A percentile compares a stretch with the other conserved stretches of the same genome.
Evolutionary conservation across 177 flowering plant genomes (phyloP).

Genomic region (Vitis hybrid): DNA sequence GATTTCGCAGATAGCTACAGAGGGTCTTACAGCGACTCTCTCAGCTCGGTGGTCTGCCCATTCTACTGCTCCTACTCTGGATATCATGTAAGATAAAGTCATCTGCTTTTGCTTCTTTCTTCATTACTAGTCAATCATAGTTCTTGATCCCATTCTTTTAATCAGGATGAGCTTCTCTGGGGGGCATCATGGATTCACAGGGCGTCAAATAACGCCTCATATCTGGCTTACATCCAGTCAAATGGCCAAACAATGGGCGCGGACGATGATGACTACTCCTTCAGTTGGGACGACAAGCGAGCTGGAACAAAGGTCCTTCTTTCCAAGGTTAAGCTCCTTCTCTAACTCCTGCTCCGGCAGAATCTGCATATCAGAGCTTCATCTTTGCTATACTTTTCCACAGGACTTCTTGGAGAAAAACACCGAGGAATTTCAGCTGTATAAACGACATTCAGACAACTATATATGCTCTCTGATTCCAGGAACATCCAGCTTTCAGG

Average conservation of each 20-base stretch:
- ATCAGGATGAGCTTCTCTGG: slow-evolving; percentile 94
- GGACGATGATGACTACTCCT: slow-evolving; percentile 75
- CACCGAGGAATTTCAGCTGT: slow-evolving; percentile 50
- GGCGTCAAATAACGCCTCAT: slow-evolving; percentile 60
- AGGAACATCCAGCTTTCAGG: slow-evolving; percentile 66
- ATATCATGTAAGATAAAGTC: slow-evolving; percentile 54
- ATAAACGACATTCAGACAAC: slow-evolving; percentile 84
- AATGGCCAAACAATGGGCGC: slow-evolving; percentile 85
- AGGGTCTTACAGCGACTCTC: slow-evolving; percentile 78
- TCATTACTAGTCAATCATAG: not conserved
- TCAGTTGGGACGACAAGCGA: slow-evolving; percentile 94
- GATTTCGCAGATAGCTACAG: slow-evolving; percentile 74
- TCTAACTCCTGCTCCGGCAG: not conserved
- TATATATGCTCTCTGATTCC: slow-evolving; percentile 86
- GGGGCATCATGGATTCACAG: slow-evolving; percentile 93
- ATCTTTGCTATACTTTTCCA: not conserved
- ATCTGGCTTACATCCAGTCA: slow-evolving; percentile 66
- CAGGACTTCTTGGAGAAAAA: slow-evolving; percentile 63
- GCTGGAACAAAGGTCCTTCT: slow-evolving; percentile 87
- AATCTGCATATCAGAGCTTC: not conserved
- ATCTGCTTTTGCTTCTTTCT: not conserved
- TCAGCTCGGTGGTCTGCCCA: slow-evolving; percentile 81
- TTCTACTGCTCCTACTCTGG: slow-evolving; percentile 97
- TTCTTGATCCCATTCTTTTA: slow-evolving; percentile 4
- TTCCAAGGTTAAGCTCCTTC: slow-evolving; percentile 56